Evolutionary conservation across 2,329 filamentous ascomycete genomes (phyloP), one percentile per base, ranked within the genome.

Genomic region (Sphaerulina vaccinii): DNA sequence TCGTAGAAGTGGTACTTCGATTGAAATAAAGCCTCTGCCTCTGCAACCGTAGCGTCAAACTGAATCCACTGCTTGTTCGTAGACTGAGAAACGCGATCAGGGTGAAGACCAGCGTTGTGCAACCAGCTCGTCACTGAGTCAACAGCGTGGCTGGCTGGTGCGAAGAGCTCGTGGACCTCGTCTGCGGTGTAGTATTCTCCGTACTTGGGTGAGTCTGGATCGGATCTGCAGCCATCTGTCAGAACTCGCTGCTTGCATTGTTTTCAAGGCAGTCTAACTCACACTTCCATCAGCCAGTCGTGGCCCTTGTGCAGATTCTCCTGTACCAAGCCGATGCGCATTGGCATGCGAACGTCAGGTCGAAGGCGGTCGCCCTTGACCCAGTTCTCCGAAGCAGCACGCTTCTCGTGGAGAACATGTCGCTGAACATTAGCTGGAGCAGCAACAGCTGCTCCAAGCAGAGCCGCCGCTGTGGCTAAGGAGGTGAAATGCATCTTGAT

Each of bases 1-100:
- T 85, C 81, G 55, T 80, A 79, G 36, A 83, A 76, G 51, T 82
- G 80, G 42, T 79, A 82, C 58, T 83, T 81, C 49, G 71, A 65
- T 54, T 68, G 63, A 5, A 75, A 61, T 5, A 76, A 59, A 11
- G 47, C 43, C 23, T 75, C 73, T 2, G 68, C 68, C 39, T 75
- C 66, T 3, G 51, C 50, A n/a, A 69, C 68, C 1, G 64, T 62
- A 6, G 71, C 68, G 52, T 75, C 70, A 33, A 76, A 72, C 55
- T 73, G 71, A 38, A 75, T 60, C 73, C 72, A 76, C 63, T 73
- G 60, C 46, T 50, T 49, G 48, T 58, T 55, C 44, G 44, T 40
- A 55, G 67, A 71, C 39, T 70, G 68, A 8, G 66, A 65, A 53
- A 72, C 67, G 16, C 61, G 56, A 39, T 66, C 46, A 3, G 57